Evolutionary conservation across 345 rosid species (phyloP), one percentile per base, ranked within the genome.

Genomic region (Citrus unshiu): DNA sequence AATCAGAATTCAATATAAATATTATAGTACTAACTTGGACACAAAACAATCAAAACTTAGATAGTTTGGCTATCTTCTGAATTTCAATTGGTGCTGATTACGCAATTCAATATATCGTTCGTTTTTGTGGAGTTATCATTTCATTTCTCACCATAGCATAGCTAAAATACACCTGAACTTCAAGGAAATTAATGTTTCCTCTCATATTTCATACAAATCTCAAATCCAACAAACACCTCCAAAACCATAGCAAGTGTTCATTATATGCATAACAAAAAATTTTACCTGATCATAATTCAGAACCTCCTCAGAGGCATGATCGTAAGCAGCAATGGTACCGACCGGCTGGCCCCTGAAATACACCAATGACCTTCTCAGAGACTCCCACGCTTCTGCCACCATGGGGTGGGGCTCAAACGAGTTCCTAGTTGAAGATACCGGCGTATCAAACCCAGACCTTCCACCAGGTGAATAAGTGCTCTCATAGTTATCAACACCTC

Each of bases 381-480:
- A 89, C 62, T 95, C 97, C 99, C 99, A 95, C 16, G 99, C 99
- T 46, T 95, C 99, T 25, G 96, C 97, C 72, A 95, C 92, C 95
- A 94, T 94, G 0, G 97, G 97, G 69, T 95, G 99, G 13, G 98
- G 99, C 73, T 92, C 99, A 70, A 93, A 95, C 9, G 97, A 92
- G 91, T 92, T 92, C 74, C 96, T 91, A 71, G 94, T 7, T 0
- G 97, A 92, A 7, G 99, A 95, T 1, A 79, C 89, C 1, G 98
- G 99, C 8, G 98, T 91, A 79, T 93, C 88, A 70, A 89, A 87
- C 71, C 96, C 98, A 0, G 94, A 91, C 85, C 88, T 86, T 46
- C 88, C 89, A n/a, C 91, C 87, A 2, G 93, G 95, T 7, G 95
- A 90, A 77, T 87, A 84, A 0, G 87, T 72, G 81, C 72, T 73